Base-by-base conservation (phyloP, 805 yeast species). In the Middelhovenomyces tepae region DNA sequence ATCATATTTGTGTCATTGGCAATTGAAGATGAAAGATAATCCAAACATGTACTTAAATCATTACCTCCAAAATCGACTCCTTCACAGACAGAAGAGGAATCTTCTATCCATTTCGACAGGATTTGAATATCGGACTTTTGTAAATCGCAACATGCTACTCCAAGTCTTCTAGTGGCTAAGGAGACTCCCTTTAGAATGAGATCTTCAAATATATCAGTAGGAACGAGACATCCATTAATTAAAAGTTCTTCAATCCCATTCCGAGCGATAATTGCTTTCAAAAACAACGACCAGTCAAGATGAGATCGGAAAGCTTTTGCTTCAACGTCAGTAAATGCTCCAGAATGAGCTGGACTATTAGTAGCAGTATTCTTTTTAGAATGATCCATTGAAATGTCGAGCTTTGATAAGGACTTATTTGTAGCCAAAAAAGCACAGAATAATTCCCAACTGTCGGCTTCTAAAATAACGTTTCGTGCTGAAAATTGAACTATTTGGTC, bases 61-160 rank as follows among this genome's bases (percentile, higher is more conserved):
- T 87, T 87, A 49, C 78, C 87, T 3, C 94, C 93, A 14, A 87
- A 47, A 60, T 86, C 95, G 4, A 87, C 55, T 3, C 95, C 95
- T 42, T 74, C 51, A 4, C 76, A 67, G 17, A 49, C 59, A 45
- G 59, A 48, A 53, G 56, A 55, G 9, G 29, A 28, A 7, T 28
- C n/a, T 32, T 60, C 47, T 35, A 80, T 53, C 86, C 89, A 84
- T 29, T 70, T 56, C 5, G 72, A 65, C 16, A 83, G 38, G 15
- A 70, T 56, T 38, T 64, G 63, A 21, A 78, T 53, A 37, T 84
- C 89, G n/a, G 69, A 69, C 2, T 64, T 59, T 0, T 69, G 57
- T 11, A 87, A 57, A 16, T 78, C 78, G 41, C 80, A 78, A 44
- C 76, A 75, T 0, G 95, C 94, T 27, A 85, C 59, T 1, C 95